These are phyloP conservation scores for Neurospora sp. DNA, from an alignment of 495 filamentous ascomycete genomes.

Conservation along the genomic window DNA sequence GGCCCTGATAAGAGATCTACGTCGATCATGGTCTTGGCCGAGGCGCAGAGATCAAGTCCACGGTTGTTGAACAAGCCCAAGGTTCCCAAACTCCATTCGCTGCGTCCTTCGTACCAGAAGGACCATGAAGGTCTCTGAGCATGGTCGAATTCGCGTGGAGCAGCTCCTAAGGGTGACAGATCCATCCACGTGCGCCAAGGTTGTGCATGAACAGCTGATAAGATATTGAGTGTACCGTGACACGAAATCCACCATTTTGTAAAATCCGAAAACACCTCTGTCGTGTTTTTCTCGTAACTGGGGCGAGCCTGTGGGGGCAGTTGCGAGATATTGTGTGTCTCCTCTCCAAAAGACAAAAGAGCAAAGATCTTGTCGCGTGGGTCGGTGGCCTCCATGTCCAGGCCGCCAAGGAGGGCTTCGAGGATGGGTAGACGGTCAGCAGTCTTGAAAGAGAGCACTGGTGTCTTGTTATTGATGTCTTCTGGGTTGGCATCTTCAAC, in stretches of 20 bases:
- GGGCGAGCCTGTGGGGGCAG: neutral
- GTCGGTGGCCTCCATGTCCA: slow-evolving; percentile 6
- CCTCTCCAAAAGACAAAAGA: slow-evolving; percentile 2
- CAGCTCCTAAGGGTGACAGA: neutral
- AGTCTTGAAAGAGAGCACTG: neutral
- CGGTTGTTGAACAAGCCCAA: neutral
- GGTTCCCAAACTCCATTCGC: neutral
- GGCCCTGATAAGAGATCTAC: neutral
- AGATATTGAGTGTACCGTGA: slow-evolving; percentile 1
- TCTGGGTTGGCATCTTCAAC: neutral
- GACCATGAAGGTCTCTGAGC: neutral
- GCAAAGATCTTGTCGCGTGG: slow-evolving; percentile 6
- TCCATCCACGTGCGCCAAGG: slow-evolving; percentile 1
- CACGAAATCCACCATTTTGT: slow-evolving; percentile 5
- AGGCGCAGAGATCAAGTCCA: neutral
- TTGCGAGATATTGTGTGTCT: neutral
- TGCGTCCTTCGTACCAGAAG: neutral
- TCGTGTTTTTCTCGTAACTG: slow-evolving; percentile 2
- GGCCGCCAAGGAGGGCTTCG: neutral
- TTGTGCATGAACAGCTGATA: slow-evolving; percentile 3
- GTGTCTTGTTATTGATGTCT: neutral
- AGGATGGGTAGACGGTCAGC: neutral
- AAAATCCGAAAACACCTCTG: neutral
- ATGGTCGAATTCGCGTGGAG: neutral
- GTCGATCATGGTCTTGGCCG: neutral